Evolutionary conservation across 331 rosid genomes (phyloP).

Genomic region (Quercus phellos): DNA sequence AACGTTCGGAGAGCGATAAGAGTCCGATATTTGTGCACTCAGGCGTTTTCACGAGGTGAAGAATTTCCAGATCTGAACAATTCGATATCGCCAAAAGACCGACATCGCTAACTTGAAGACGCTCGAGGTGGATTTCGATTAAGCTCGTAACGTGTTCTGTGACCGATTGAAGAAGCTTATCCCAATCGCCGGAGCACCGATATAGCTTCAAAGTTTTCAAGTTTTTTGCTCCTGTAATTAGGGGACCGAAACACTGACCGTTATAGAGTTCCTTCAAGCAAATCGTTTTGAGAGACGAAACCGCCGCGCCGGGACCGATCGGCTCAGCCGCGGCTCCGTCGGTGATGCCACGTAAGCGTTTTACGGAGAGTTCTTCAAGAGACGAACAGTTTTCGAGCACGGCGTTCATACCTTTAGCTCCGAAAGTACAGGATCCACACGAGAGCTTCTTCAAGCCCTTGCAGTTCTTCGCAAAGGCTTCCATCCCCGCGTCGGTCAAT

Average conservation of each 20-base stretch:
- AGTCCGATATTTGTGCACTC: constrained; percentile 85
- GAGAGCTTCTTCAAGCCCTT: constrained; percentile 87
- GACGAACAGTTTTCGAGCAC: constrained; percentile 61
- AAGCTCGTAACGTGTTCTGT: constrained; percentile 41
- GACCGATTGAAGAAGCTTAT: constrained; percentile 51
- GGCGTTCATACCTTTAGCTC: constrained; percentile 91
- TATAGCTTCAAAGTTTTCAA: constrained; percentile 75
- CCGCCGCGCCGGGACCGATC: constrained; percentile 79
- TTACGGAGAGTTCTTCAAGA: constrained; percentile 84
- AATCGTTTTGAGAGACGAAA: constrained; percentile 51
- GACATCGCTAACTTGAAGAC: constrained; percentile 72
- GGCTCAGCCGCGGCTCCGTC: constrained; percentile 58
- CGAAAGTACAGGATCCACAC: constrained; percentile 88
- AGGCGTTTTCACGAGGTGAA: constrained; percentile 88
- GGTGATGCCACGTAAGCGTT: constrained; percentile 79
- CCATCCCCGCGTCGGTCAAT: constrained; percentile 75
- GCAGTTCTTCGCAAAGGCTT: constrained; percentile 73
- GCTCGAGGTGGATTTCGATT: constrained; percentile 82
- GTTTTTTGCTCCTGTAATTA: constrained; percentile 73
- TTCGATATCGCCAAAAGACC: constrained; percentile 70
- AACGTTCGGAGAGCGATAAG: constrained; percentile 59
- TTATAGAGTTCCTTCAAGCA: constrained; percentile 86
- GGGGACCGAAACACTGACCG: constrained; percentile 86
- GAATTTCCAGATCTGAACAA: constrained; percentile 69
- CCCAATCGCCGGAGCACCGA: constrained; percentile 97